These are phyloP conservation scores for Hemileccinum rubropunctum DNA, from an alignment of 768 basidiomycete genomes.

Conservation along the genomic window DNA sequence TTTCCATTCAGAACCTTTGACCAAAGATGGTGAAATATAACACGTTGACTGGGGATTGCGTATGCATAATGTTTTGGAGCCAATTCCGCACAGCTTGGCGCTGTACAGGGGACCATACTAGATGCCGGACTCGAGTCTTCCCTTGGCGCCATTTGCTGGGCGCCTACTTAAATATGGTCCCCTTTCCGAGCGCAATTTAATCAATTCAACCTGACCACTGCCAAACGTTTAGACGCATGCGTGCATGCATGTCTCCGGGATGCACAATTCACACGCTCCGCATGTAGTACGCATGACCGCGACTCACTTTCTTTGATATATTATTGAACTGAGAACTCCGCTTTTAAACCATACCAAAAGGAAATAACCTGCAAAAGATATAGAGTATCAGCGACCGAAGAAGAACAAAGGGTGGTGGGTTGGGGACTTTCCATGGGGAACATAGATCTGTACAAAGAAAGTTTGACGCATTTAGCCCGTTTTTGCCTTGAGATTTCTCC, in stretches of 20 bases:
- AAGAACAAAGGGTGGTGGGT: not conserved
- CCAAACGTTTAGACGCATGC: too few relatives aligned
- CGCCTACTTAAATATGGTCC: too few relatives aligned
- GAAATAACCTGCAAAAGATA: not conserved
- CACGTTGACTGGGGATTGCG: not conserved
- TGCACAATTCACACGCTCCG: not conserved
- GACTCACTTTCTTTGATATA: not conserved
- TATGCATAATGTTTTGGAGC: not conserved
- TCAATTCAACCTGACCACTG: too few relatives aligned
- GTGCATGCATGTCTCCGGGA: not conserved
- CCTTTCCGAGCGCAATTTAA: too few relatives aligned
- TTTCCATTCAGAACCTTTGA: not conserved
- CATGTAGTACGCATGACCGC: not conserved
- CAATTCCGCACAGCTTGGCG: not conserved
- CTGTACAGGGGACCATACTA: too few relatives aligned
- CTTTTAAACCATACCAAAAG: not conserved
- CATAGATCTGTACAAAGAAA: not conserved
- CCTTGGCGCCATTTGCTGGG: too few relatives aligned
- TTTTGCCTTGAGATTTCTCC: slow-evolving; percentile 65
- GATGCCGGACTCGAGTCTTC: too few relatives aligned
- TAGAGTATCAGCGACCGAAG: not conserved
- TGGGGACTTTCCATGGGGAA: not conserved
- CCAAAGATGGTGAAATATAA: not conserved
- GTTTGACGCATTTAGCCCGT: slow-evolving; percentile 39
- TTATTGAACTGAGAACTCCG: slow-evolving; percentile 4